These are phyloP conservation scores for Eucommia ulmoides DNA, from an alignment of 257 asterid genomes.

Conservation along the genomic window DNA sequence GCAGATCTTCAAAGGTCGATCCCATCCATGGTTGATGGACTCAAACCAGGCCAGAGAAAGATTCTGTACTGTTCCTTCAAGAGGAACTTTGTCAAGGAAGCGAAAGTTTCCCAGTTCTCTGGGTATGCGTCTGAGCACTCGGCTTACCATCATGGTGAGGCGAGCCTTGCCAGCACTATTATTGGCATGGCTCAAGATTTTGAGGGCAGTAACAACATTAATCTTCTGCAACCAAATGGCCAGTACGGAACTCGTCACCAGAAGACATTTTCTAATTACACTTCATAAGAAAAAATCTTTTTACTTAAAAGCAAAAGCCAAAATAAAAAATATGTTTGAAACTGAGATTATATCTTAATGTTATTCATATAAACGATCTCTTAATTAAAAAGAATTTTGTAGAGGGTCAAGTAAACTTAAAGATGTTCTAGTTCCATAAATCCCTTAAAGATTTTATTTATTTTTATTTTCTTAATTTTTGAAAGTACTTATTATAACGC, in stretches of 20 bases:
- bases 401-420: too few species aligned
- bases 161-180: constrained; percentile 83
- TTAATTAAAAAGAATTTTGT: too few species aligned
- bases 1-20: constrained; percentile 97
- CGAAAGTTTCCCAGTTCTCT: constrained; percentile 85
- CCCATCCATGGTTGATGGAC: constrained; percentile 96
- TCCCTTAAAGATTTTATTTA: too few species aligned
- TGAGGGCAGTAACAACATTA: constrained; percentile 89
- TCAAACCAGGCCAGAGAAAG: constrained; percentile 98
- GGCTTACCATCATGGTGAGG: constrained; percentile 98
- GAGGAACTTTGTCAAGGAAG: constrained; percentile 77
- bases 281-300: neutral
- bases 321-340: too few species aligned
- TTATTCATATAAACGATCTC: too few species aligned
- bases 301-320: too few species aligned
- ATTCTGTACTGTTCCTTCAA: constrained; percentile 86
- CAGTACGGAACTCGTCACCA: constrained; percentile 90
- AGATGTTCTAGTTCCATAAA: too few species aligned
- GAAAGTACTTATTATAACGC: too few species aligned
- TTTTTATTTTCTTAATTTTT: too few species aligned
- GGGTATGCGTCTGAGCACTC: constrained; percentile 98
- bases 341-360: too few species aligned
- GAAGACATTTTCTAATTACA: constrained; percentile 29
- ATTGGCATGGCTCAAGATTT: constrained; percentile 96
- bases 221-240: constrained; percentile 85